Conservation (phyloP, 352 stramenopile species). For the Pythium brachiatum region DNA sequence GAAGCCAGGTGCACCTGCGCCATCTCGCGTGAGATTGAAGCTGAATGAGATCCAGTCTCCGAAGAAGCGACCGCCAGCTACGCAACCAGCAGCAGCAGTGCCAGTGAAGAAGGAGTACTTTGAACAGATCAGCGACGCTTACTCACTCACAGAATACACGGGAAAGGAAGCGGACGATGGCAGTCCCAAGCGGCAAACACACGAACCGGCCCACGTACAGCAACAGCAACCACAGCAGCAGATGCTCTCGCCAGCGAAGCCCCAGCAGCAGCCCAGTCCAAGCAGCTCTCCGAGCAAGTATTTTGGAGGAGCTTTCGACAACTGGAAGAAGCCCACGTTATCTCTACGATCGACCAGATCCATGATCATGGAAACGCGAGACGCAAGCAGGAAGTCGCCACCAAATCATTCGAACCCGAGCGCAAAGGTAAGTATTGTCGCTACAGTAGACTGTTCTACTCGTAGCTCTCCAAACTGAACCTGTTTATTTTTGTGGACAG, state of each 20-base stretch:
- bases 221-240: neutral
- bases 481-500: neutral
- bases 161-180: slow-evolving; percentile 29
- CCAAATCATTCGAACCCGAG: slow-evolving; percentile 12
- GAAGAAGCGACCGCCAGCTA: slow-evolving; percentile 18
- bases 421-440: slow-evolving; percentile 8
- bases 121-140: slow-evolving; percentile 53
- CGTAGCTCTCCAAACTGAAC: neutral
- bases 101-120: slow-evolving; percentile 34
- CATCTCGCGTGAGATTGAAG: slow-evolving; percentile 14
- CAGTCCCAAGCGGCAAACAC: slow-evolving; percentile 20
- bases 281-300: slow-evolving; percentile 11
- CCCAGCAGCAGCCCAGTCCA: slow-evolving; percentile 13
- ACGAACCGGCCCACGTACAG: neutral
- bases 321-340: slow-evolving; percentile 13
- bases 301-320: slow-evolving; percentile 20
- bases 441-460: no score
- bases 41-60: slow-evolving; percentile 38
- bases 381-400: slow-evolving; percentile 15
- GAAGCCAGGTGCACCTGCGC: slow-evolving; percentile 17
- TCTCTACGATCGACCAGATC: slow-evolving; percentile 12
- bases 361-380: slow-evolving; percentile 13
- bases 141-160: slow-evolving; percentile 34
- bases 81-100: slow-evolving; percentile 16
- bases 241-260: neutral